Base-by-base conservation (phyloP, 371 early-diverging fungal species). In the Mucor racemosus region DNA sequence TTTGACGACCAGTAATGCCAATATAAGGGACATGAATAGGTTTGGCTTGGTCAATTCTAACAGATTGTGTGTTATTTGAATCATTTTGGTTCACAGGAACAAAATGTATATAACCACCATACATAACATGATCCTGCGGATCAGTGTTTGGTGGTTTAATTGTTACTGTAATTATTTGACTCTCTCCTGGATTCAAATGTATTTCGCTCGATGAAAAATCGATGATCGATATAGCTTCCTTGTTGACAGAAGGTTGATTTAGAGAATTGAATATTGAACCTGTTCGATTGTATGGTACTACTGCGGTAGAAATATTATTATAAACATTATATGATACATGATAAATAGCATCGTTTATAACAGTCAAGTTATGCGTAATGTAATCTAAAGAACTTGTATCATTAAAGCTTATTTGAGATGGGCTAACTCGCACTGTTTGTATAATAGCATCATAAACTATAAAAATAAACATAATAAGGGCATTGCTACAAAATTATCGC, bases 391-490 rank as follows among this genome's bases (percentile, higher is more conserved):
- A 64, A 19, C 72, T 65, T 33, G 88, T 82, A 72, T 89, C 88
- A 64, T 92, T 89, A 56, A 94, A 79, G 36, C 88, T 84, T 53
- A 90, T 72, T 57, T 74, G 74, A 8, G 87, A 74, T 14, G 94
- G 94, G 0, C 70, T 63, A 35, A 91, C 72, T 11, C 75, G 61
- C 5, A 81, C 75, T n/a, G 79, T 66, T 41, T 85, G 65, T 42
- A 42, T 68, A 61, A 91, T 73, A 36, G 93, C 82, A 64, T 84
- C 73, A 69, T 79, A 76, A 38, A 87, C 74, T 62, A 17, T n/a
- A n/a, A 15, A 35, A 31, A 2, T 7, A 41, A 13, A 2, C 0
- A 41, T 4, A n/a, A 17, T 44, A 2, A 17, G 6, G 3, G n/a
- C 15, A n/a, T 41, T 41, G 41, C 10, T 1, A 7, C 17, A 44